A percentile compares a stretch with the other conserved stretches of the same genome.
Conservation (phyloP, 1,284 basidiomycete genomes). For the Phylloboletellus chloephorus region DNA sequence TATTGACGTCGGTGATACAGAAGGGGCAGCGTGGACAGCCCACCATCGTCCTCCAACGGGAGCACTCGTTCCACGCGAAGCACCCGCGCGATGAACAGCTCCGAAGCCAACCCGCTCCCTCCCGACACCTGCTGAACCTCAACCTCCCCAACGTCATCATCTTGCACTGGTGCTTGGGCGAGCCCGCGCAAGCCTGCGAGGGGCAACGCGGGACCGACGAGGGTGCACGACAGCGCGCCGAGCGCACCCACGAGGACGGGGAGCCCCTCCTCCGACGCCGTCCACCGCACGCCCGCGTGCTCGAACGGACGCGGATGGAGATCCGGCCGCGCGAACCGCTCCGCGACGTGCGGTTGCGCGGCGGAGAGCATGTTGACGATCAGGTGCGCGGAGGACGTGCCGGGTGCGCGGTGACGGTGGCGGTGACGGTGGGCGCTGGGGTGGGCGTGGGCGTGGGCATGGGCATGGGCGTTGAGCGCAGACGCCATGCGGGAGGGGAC, state of each 20-base stretch:
- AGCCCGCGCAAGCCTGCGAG: conserved; percentile 35
- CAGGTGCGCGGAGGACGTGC: conserved; percentile 40
- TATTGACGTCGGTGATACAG: conserved; percentile 45
- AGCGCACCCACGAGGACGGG: conserved; percentile 52
- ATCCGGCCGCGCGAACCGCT: conserved; percentile 60
- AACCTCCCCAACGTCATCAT: conserved; percentile 5
- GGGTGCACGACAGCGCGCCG: conserved; percentile 55
- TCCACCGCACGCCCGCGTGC: conserved; percentile 24
- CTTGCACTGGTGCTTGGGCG: background rate
- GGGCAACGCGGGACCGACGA: conserved; percentile 39
- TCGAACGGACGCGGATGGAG: conserved; percentile 48
- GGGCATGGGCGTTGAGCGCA: conserved; percentile 41
- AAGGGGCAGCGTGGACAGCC: conserved; percentile 35
- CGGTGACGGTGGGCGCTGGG: conserved; percentile 10
- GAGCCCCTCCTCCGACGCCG: conserved; percentile 45
- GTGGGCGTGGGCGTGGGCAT: conserved; percentile 50
- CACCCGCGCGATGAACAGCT: conserved; percentile 48
- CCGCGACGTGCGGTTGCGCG: conserved; percentile 49
- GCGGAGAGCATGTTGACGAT: conserved; percentile 67
- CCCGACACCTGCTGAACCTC: conserved; percentile 16
- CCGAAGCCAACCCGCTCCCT: conserved; percentile 21
- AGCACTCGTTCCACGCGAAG: conserved; percentile 37
- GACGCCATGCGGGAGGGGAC: conserved; percentile 84
- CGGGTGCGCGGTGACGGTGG: background rate
- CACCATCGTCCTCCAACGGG: conserved; percentile 10